phyloP scores from a whole-genome alignment of 2,329 filamentous ascomycete genomes.

The Epichloe hybrida region DNA sequence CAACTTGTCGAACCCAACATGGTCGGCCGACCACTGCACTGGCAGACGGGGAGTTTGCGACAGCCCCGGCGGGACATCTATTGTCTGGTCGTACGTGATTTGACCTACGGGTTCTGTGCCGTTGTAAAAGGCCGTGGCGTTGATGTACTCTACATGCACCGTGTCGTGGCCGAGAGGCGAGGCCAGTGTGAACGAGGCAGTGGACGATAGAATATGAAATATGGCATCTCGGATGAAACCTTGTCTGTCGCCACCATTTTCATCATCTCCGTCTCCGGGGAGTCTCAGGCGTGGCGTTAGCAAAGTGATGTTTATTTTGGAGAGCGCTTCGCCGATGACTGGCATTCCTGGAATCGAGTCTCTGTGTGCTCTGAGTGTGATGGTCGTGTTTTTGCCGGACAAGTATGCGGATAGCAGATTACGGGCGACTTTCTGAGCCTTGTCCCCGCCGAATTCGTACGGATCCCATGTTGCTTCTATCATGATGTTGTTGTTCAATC shows the following conservation, averaged over 20 bases:
- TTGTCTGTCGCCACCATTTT: conserved; percentile 21
- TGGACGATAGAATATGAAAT: conserved; percentile 76
- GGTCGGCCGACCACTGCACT: conserved; percentile 64
- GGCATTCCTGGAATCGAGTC: conserved; percentile 63
- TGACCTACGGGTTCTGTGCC: conserved; percentile 62
- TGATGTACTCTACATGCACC: conserved; percentile 63
- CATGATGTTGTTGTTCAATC: conserved; percentile 56
- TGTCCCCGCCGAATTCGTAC: conserved; percentile 41
- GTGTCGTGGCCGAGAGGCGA: conserved; percentile 65
- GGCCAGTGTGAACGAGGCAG: conserved; percentile 68
- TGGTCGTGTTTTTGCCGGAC: conserved; percentile 72
- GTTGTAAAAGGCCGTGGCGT: conserved; percentile 79
- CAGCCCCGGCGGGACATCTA: conserved; percentile 62
- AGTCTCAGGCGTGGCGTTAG: conserved; percentile 53
- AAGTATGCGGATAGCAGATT: conserved; percentile 74
- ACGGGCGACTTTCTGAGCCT: conserved; percentile 48
- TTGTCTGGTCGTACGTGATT: conserved; percentile 62
- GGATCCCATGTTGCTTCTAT: conserved; percentile 68
- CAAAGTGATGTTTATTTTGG: conserved; percentile 56
- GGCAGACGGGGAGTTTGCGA: conserved; percentile 65
- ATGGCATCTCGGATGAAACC: conserved; percentile 77
- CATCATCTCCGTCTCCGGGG: conserved; percentile 28
- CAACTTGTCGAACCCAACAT: conserved; percentile 73
- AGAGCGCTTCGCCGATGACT: conserved; percentile 57
- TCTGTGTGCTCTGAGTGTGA: conserved; percentile 60